A percentile compares a stretch with the other conserved stretches of the same genome.
Conservation (phyloP, 2,329 filamentous ascomycete genomes). For the Claviceps pazoutovae region DNA sequence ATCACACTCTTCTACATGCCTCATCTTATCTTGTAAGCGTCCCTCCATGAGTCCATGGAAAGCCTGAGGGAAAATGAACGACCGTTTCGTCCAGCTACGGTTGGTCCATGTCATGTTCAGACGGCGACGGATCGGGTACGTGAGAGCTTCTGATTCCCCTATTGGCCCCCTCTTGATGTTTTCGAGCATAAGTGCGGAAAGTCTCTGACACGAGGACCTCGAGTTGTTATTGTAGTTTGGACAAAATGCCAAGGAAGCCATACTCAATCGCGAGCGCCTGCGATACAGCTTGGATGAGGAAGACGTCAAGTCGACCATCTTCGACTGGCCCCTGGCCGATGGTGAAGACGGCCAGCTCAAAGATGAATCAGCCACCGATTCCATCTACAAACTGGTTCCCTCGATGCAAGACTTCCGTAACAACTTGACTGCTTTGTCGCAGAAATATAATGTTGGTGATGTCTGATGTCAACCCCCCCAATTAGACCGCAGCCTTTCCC, state of each 20-base stretch:
- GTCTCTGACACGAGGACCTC: neutral
- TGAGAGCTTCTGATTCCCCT: neutral
- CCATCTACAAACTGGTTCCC: slow-evolving; percentile 18
- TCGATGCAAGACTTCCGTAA: slow-evolving; percentile 30
- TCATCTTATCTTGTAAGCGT: slow-evolving; percentile 4
- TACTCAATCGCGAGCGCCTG: slow-evolving; percentile 22
- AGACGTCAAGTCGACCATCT: slow-evolving; percentile 11
- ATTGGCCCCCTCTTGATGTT: neutral
- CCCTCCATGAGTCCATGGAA: slow-evolving; percentile 7
- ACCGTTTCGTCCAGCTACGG: slow-evolving; percentile 14
- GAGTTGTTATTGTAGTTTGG: slow-evolving; percentile 19
- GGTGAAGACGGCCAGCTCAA: slow-evolving; percentile 11
- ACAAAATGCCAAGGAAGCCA: slow-evolving; percentile 16
- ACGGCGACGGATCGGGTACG: slow-evolving; percentile 23
- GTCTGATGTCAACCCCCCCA: too few species aligned
- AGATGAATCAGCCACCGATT: slow-evolving; percentile 5
- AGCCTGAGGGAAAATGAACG: neutral
- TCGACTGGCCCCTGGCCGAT: slow-evolving; percentile 15
- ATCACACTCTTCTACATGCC: neutral
- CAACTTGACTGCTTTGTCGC: slow-evolving; percentile 45
- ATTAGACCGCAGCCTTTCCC: too few species aligned
- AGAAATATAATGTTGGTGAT: slow-evolving; percentile 35
- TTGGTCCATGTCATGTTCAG: slow-evolving; percentile 25
- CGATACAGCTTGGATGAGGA: slow-evolving; percentile 2
- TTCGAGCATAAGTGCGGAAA: neutral